Percentiles rank a stretch among this genome's conserved stretches.
These are phyloP conservation scores for Blastobotrys americana DNA, from an alignment of 805 yeast genomes.

Conservation along the genomic window DNA sequence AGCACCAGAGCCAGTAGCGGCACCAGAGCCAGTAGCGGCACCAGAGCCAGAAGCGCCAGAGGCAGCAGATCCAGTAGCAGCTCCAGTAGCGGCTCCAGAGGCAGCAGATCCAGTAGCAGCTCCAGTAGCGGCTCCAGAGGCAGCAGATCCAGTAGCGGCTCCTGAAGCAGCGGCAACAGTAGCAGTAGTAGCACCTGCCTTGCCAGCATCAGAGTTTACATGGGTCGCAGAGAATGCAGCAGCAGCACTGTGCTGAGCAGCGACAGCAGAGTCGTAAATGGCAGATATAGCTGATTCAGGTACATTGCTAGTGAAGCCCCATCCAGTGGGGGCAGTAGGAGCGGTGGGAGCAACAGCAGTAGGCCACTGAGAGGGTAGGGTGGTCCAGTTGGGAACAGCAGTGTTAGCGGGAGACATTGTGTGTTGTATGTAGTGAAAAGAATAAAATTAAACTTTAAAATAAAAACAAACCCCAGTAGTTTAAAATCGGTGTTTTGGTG, in stretches of 20 bases:
- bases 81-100: neutral
- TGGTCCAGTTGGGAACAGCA: conserved; percentile 2
- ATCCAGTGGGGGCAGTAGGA: neutral
- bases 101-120: neutral
- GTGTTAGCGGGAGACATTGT: neutral
- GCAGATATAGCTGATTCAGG: neutral
- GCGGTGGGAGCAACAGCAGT: conserved; percentile 1
- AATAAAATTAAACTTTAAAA: too few relatives aligned
- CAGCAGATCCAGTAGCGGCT: neutral
- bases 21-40: neutral
- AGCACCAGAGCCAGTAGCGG: conserved; percentile 6
- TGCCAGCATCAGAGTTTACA: neutral
- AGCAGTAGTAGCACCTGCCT: conserved; percentile 1
- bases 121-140: neutral
- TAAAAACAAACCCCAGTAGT: too few relatives aligned
- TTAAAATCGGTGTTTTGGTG: too few relatives aligned
- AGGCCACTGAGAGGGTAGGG: conserved; percentile 2
- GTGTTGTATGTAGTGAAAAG: neutral
- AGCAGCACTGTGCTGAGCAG: conserved; percentile 1
- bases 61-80: conserved; percentile 2
- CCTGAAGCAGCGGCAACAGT: neutral
- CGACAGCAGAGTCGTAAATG: neutral
- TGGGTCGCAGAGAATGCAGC: neutral
- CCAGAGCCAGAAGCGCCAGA: neutral
- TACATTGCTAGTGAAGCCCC: neutral